A percentile compares a stretch with the other conserved stretches of the same genome.
These are phyloP conservation scores for Nicotiana rustica DNA, from an alignment of 305 asterid genomes.

Conservation along the genomic window DNA sequence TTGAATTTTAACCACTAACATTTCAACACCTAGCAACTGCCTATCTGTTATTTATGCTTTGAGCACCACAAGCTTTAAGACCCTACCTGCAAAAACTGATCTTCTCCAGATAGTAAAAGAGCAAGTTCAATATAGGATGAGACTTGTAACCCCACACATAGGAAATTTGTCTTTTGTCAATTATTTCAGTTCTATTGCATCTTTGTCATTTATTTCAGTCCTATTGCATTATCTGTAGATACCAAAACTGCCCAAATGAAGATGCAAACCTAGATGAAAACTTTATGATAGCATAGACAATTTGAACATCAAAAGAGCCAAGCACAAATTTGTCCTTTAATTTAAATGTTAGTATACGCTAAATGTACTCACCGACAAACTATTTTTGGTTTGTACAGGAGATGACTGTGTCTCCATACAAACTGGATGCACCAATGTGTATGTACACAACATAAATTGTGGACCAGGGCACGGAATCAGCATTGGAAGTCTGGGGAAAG, in stretches of 20 bases:
- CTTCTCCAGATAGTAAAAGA: conserved; percentile 35
- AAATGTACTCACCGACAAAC: neutral
- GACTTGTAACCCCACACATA: conserved; percentile 32
- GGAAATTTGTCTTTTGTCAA: conserved; percentile 17
- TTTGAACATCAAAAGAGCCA: conserved; percentile 23
- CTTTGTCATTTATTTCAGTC: conserved; percentile 7
- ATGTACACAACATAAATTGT: conserved; percentile 77
- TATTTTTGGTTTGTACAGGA: conserved; percentile 54
- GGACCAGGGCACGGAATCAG: conserved; percentile 99
- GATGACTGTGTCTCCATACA: conserved; percentile 96
- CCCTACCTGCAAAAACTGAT: conserved; percentile 44
- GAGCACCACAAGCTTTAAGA: conserved; percentile 44
- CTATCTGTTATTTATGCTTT: conserved; percentile 39
- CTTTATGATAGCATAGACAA: conserved; percentile 22
- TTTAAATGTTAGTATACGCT: neutral
- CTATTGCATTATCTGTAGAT: neutral
- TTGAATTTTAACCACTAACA: conserved; percentile 38
- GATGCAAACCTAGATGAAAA: neutral
- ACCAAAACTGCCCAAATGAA: neutral
- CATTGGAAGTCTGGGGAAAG: conserved; percentile 90
- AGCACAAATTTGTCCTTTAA: neutral
- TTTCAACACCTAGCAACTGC: conserved; percentile 45
- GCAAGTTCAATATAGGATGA: conserved; percentile 1
- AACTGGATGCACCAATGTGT: conserved; percentile 93
- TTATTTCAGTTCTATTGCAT: neutral